phyloP scores from a whole-genome alignment of 139 green algal species.

The Tetraselmis chui region DNA sequence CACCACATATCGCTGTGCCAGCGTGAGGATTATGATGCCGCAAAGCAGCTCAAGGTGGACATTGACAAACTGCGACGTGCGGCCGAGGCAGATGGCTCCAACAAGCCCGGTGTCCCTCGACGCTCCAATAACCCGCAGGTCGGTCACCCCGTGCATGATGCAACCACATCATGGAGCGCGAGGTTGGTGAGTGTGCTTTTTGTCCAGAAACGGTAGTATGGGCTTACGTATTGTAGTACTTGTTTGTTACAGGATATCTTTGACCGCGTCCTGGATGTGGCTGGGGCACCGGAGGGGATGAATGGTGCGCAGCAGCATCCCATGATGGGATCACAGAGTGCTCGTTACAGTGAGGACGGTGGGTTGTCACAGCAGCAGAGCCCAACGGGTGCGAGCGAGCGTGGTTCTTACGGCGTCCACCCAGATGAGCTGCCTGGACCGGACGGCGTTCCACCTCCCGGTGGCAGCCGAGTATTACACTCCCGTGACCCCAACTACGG shows the following conservation, averaged over 20 bases:
- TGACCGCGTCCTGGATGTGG: constrained; percentile 35
- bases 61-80: constrained; percentile 64
- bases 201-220: no score
- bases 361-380: neutral
- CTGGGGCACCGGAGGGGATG: neutral
- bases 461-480: neutral
- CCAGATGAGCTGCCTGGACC: neutral
- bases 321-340: neutral
- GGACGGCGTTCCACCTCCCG: neutral
- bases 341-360: neutral
- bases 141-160: no score
- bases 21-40: constrained; percentile 88
- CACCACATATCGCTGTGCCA: no score
- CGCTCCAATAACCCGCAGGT: constrained; percentile 33
- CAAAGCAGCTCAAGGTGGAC: constrained; percentile 80
- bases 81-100: neutral
- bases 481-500: neutral
- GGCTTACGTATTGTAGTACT: no score
- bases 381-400: neutral
- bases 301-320: neutral
- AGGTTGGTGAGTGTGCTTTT: no score
- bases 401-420: neutral
- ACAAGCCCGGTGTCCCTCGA: neutral
- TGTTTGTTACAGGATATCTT: no score
- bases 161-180: no score